Conservation (phyloP, 208 protist genomes). For the Crithidia fasciculata region DNA sequence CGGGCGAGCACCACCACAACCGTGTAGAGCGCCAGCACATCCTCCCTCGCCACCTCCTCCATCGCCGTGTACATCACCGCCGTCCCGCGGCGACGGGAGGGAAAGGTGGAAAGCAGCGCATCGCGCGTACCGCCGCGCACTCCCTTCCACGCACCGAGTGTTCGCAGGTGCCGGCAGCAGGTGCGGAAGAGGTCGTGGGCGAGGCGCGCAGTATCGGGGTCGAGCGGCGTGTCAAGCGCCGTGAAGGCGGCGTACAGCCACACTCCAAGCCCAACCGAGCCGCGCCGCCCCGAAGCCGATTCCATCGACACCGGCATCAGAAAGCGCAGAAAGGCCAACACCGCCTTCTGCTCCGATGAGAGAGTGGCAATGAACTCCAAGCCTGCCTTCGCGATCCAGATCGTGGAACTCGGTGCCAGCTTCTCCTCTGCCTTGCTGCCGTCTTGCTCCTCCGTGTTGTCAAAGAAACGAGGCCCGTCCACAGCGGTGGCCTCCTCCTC, state of each 20-base stretch:
- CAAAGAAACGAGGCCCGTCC: constrained; percentile 26
- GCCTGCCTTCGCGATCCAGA: not conserved
- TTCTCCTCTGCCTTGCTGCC: not conserved
- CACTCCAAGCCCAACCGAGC: constrained; percentile 58
- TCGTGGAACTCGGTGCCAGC: not conserved
- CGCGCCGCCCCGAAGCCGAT: not conserved
- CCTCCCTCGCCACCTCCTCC: constrained; percentile 49
- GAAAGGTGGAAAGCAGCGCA: constrained; percentile 42
- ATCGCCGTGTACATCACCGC: constrained; percentile 46
- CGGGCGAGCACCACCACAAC: constrained; percentile 76
- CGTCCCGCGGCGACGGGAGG: not conserved
- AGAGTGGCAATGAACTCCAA: not conserved
- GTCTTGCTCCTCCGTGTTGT: constrained; percentile 21
- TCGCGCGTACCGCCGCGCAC: constrained; percentile 54
- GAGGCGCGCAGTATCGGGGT: constrained; percentile 80
- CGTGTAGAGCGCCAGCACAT: constrained; percentile 76
- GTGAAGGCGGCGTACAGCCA: constrained; percentile 71
- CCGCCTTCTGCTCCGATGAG: constrained; percentile 3
- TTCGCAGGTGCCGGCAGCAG: constrained; percentile 70
- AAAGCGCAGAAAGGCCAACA: constrained; percentile 53
- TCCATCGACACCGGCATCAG: constrained; percentile 38
- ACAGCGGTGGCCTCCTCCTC: constrained; percentile 2
- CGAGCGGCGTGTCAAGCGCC: constrained; percentile 73
- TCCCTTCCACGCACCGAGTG: constrained; percentile 45
- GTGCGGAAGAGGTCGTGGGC: constrained; percentile 71